Base-by-base conservation (phyloP, 2,329 filamentous ascomycete species). In the Pseudocercospora eumusae region DNA sequence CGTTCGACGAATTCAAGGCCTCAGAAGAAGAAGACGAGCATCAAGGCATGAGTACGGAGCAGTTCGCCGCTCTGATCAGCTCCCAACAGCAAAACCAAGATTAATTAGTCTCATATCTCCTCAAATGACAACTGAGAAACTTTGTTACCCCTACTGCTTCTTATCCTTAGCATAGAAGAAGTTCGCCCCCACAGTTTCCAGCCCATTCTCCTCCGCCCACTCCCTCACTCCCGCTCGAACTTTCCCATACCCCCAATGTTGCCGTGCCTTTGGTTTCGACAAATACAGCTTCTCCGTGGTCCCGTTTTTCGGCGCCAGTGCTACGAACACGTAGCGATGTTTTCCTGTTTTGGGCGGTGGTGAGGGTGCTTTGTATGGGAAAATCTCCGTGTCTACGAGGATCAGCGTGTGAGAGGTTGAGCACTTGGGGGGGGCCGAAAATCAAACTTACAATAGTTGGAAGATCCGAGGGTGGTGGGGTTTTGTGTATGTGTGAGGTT, bases 261-360 rank as follows among this genome's bases (percentile, higher is more conserved):
- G 75, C 36, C 83, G 73, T n/a, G 81, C 77, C 55, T 74, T 72
- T 0, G 84, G 84, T 62, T 73, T 77, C 15, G 71, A 79, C 62
- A 84, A 66, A 63, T 79, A 69, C 55, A 81, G 58, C 20, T 68
- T 66, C 59, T 76, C 74, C 11, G 70, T 77, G 8, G 80, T 81
- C 7, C 77, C 76, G 59, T 82, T 82, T 60, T 63, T 71, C 13
- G 75, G 79, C 66, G 71, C 79, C 60, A 85, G 75, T 6, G 82
- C 76, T 4, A 84, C 74, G 64, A 86, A 84, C 3, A 86, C 81
- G 70, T 86, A 86, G 57, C 84, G 76, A 68, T 86, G 84, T 67
- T 81, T 80, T 2, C 83, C 83, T 0, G 84, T 86, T 73, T 82
- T 82, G 6, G 78, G 73, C 0, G 84, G 84, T 28, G 84, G 83